Evolutionary conservation across 2,329 filamentous ascomycete genomes (phyloP).

Genomic region (Colletotrichum cordylinicola): DNA sequence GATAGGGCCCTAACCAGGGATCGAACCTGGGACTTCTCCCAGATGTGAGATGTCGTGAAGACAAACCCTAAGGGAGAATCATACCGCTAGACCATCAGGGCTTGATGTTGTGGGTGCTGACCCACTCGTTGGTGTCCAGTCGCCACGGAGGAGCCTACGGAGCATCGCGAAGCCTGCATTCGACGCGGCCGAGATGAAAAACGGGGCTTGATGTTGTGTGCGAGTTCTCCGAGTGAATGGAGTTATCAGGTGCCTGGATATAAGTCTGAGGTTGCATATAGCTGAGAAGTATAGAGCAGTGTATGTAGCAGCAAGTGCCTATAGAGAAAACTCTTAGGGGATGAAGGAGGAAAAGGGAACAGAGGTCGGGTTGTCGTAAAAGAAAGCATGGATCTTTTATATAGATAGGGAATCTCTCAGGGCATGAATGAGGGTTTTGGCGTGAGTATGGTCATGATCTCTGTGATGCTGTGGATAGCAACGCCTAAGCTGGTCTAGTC

Average conservation of each 20-base stretch:
- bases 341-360: background rate
- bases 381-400: background rate
- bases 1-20: background rate
- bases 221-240: background rate
- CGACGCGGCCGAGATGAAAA: background rate
- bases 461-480: background rate
- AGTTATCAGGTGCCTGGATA: too few species aligned
- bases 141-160: background rate
- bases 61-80: background rate
- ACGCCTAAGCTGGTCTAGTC: fast-evolving
- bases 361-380: background rate
- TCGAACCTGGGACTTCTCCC: background rate
- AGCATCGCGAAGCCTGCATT: background rate
- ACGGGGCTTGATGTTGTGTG: background rate
- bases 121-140: fast-evolving
- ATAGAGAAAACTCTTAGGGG: fast-evolving
- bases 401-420: background rate
- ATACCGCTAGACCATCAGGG: background rate
- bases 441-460: background rate
- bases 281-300: too few species aligned
- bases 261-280: too few species aligned
- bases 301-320: background rate
- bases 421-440: fast-evolving
- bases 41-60: background rate
- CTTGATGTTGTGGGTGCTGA: background rate